phyloP scores from a whole-genome alignment of 768 basidiomycete species.

The Pilatotrama ljubarskyi region DNA sequence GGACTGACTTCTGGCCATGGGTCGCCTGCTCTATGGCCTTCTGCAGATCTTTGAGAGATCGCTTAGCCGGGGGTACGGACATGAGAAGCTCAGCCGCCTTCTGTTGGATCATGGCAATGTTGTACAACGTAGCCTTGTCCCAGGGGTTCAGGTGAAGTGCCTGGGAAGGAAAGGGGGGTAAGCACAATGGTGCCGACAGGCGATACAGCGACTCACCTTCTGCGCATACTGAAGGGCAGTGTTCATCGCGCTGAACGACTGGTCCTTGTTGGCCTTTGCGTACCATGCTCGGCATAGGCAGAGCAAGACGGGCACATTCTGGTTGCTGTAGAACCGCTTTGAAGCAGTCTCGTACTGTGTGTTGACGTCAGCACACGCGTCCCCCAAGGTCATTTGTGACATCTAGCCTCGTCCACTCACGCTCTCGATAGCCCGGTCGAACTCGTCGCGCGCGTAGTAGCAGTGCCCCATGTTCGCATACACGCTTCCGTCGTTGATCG shows the following conservation, averaged over 20 bases:
- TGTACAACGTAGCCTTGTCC: conserved; percentile 91
- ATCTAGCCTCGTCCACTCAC: conserved; percentile 50
- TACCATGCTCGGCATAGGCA: conserved; percentile 95
- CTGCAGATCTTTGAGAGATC: conserved; percentile 78
- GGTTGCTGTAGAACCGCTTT: conserved; percentile 68
- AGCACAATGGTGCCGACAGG: not conserved
- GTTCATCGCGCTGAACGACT: conserved; percentile 77
- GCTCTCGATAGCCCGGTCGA: conserved; percentile 93
- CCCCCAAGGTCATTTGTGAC: too few relatives aligned
- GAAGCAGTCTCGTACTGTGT: conserved; percentile 90
- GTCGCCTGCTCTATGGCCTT: conserved; percentile 76
- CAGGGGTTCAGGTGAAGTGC: conserved; percentile 81
- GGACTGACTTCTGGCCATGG: conserved; percentile 80
- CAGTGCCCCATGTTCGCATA: conserved; percentile 98
- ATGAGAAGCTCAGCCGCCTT: conserved; percentile 92
- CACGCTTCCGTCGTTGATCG: conserved; percentile 77
- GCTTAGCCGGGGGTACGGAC: conserved; percentile 67
- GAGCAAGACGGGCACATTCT: conserved; percentile 73
- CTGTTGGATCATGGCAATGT: conserved; percentile 98
- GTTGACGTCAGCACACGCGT: conserved; percentile 3
- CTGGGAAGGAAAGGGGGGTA: conserved; percentile 40
- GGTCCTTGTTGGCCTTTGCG: conserved; percentile 88
- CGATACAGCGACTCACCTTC: conserved; percentile 46
- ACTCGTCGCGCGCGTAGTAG: conserved; percentile 90
- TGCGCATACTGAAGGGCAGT: conserved; percentile 85